phyloP scores from a whole-genome alignment of 2,329 filamentous ascomycete genomes.

The Penicillium polonicum region DNA sequence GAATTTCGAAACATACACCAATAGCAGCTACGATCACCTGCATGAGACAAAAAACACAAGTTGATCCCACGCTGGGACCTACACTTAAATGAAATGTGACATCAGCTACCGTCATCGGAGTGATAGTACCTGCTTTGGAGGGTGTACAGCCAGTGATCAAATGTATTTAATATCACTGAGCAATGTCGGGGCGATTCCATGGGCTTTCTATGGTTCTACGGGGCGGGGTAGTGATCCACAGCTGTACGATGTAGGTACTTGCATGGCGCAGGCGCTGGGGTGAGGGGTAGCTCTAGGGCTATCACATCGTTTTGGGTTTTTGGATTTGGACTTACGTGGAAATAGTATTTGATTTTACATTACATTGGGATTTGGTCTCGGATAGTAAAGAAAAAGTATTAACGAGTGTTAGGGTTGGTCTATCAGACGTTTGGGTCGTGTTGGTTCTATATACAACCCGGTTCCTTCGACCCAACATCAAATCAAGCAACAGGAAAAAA shows the following conservation, averaged over 20 bases:
- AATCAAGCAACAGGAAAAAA: neutral
- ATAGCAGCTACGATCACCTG: neutral
- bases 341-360: constrained; percentile 3
- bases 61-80: neutral
- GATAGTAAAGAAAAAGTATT: neutral
- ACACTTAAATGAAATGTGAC: constrained; percentile 2
- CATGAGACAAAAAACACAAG: neutral
- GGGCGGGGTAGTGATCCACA: constrained; percentile 8
- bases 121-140: constrained; percentile 1
- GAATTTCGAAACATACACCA: neutral
- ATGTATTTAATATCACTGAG: too few species aligned
- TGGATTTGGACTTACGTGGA: neutral
- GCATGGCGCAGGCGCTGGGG: neutral
- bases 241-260: neutral
- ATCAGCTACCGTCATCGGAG: neutral
- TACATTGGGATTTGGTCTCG: neutral
- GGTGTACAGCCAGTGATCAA: neutral
- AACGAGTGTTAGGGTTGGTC: constrained; percentile 9
- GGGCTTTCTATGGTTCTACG: neutral
- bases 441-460: constrained; percentile 26
- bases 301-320: constrained; percentile 5
- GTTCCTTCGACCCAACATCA: constrained; percentile 18
- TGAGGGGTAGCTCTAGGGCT: constrained; percentile 5
- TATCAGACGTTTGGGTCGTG: constrained; percentile 21
- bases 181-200: neutral